These are phyloP conservation scores for Colletotrichum limetticola DNA, from an alignment of 2,329 filamentous ascomycete species.

Conservation along the genomic window DNA sequence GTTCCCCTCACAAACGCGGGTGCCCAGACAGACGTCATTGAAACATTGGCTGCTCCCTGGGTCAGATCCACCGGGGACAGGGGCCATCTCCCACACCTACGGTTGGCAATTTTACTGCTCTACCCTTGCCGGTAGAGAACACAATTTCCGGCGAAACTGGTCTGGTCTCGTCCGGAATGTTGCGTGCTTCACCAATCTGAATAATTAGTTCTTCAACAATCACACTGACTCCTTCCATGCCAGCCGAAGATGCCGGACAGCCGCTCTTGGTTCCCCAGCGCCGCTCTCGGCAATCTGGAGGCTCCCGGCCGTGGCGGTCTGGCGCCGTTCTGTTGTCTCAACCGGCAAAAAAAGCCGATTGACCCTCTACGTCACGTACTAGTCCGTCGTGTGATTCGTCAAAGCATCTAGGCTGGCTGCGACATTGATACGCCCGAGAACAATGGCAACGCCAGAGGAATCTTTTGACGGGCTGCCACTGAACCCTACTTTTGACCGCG, in stretches of 20 bases:
- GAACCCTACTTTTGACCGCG: not conserved
- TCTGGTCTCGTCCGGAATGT: not conserved
- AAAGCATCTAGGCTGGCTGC: constrained; percentile 6
- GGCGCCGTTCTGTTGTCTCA: constrained; percentile 24
- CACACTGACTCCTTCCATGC: not conserved
- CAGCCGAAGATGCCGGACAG: constrained; percentile 23
- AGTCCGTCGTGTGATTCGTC: constrained; percentile 8
- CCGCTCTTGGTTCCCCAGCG: constrained; percentile 1
- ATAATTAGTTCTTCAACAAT: not conserved
- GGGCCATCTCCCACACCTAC: not conserved
- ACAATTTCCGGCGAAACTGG: constrained; percentile 2
- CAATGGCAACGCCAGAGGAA: not conserved
- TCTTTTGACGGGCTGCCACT: not conserved
- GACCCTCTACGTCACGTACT: constrained; percentile 27
- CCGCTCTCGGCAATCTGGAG: constrained; percentile 15
- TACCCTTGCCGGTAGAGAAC: not conserved
- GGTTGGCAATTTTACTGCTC: not conserved
- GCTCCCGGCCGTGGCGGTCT: not conserved
- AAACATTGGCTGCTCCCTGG: constrained; percentile 10
- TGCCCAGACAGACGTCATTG: constrained; percentile 27
- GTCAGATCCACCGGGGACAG: constrained; percentile 15
- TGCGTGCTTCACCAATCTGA: not conserved
- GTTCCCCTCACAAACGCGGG: constrained; percentile 10
- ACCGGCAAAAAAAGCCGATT: constrained; percentile 26
- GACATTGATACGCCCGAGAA: constrained; percentile 17